These are phyloP conservation scores for Tilletia caries DNA, from an alignment of 1,284 basidiomycete genomes.

Conservation along the genomic window DNA sequence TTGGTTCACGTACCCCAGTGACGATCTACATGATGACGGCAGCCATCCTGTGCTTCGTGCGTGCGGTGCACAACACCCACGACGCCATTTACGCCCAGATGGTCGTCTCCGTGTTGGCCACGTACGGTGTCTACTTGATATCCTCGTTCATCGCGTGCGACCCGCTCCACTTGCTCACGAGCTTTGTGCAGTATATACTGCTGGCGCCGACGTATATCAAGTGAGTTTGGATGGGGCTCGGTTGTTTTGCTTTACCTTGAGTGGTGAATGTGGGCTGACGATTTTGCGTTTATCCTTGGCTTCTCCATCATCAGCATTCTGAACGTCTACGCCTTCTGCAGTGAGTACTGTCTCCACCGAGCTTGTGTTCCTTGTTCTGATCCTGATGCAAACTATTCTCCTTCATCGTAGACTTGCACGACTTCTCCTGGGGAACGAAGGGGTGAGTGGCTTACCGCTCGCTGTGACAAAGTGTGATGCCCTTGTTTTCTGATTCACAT, in stretches of 20 bases:
- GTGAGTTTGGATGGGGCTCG: slow-evolving; percentile 39
- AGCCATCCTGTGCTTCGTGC: slow-evolving; percentile 41
- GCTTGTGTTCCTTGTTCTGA: neutral
- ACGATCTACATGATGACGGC: slow-evolving; percentile 72
- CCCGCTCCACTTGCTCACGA: slow-evolving; percentile 86
- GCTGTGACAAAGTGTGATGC: too few species aligned
- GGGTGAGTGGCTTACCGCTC: slow-evolving; percentile 57
- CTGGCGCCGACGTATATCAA: slow-evolving; percentile 87
- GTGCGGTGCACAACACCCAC: slow-evolving; percentile 51
- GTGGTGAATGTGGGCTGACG: slow-evolving; percentile 9
- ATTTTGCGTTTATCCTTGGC: slow-evolving; percentile 11
- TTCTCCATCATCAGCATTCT: slow-evolving; percentile 61
- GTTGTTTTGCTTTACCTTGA: too few species aligned
- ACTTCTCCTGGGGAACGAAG: slow-evolving; percentile 69
- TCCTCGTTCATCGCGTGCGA: slow-evolving; percentile 77
- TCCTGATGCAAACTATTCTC: neutral
- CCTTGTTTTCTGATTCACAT: too few species aligned
- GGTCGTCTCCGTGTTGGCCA: slow-evolving; percentile 77
- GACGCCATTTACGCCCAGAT: slow-evolving; percentile 68
- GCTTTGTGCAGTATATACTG: slow-evolving; percentile 87
- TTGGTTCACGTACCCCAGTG: too few species aligned
- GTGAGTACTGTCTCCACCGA: slow-evolving; percentile 16
- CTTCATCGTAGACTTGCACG: slow-evolving; percentile 16
- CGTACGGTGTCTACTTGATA: slow-evolving; percentile 65
- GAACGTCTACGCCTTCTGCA: slow-evolving; percentile 53